Conservation (phyloP, 768 basidiomycete genomes). For the Udeniomyces megalosporus region DNA sequence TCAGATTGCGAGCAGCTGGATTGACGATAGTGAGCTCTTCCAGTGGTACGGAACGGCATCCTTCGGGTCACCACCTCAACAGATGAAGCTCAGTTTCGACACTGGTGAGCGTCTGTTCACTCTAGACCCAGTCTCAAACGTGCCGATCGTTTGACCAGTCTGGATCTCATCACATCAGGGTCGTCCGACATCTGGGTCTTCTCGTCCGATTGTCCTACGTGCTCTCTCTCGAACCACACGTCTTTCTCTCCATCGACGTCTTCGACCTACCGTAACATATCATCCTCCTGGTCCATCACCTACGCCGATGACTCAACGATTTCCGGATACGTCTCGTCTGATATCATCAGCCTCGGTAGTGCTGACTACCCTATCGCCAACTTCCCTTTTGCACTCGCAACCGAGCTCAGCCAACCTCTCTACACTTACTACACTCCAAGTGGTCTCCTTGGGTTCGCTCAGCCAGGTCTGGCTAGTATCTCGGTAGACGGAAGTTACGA, state of each 20-base stretch:
- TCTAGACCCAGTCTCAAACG: not conserved
- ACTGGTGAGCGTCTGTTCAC: not conserved
- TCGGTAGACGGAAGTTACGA: not conserved
- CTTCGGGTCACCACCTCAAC: not conserved
- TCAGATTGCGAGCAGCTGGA: no score
- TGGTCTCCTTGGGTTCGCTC: not conserved
- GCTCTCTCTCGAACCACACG: slow-evolving; percentile 1
- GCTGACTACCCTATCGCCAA: not conserved
- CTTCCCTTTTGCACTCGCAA: not conserved
- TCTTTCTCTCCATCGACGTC: not conserved
- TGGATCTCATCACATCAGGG: not conserved
- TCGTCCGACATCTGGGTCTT: slow-evolving; percentile 1
- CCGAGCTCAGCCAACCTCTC: not conserved
- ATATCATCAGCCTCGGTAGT: not conserved
- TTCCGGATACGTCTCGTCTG: not conserved
- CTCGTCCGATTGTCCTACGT: not conserved
- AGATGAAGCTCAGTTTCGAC: slow-evolving; percentile 1
- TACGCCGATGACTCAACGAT: not conserved
- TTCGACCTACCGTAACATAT: not conserved
- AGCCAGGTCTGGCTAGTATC: not conserved
- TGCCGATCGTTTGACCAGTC: no score
- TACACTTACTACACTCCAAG: not conserved
- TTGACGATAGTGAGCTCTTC: no score
- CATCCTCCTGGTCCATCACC: not conserved
- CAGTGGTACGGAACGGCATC: not conserved